Base-by-base conservation (phyloP, 805 yeast species). In the Kodamaea laetipori region DNA sequence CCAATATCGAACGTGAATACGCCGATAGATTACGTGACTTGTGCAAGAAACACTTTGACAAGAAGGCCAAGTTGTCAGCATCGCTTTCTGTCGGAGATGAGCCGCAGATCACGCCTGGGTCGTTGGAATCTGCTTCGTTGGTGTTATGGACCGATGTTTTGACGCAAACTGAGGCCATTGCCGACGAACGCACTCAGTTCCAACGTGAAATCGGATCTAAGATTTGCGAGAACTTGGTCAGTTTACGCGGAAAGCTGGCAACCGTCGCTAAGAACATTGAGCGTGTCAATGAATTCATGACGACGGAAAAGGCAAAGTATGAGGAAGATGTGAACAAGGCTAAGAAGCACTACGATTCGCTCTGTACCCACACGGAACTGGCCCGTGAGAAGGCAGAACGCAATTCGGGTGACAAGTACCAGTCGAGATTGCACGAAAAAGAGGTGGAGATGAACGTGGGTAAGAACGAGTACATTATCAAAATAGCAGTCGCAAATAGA, bases 51-150 rank as follows among this genome's bases (percentile, higher is more conserved):
- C 86, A 81, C 49, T 81, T 88, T 53, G 83, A 81, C 46, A 84
- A 80, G 62, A 90, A 90, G 60, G 84, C 95, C 37, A 80, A 80
- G 50, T 64, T 73, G 12, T 72, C 88, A 8, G 78, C 92, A 0
- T 61, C 67, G 10, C 64, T 94, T 21, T 80, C 90, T 34, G 99
- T 94, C 2, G 99, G 99, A 18, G 96, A 88, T 47, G 78, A 78
- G 12, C 99, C 99, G 0, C 77, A 81, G 32, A 78, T 87, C 33
- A 94, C 99, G 0, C 98, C 99, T 0, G 99, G 99, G 0, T 89
- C 97, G 0, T 70, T 92, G 39, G 98, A 94, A 59, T 77, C 86
- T 50, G 96, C 97, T 0, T 74, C 86, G 11, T 67, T 90, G 49
- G 95, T 87, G 9, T 79, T 95, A 1, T 92, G 99, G 99, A 88